Evolutionary conservation across 257 asterid genomes (phyloP).

Genomic region (Cruciata laevipes): DNA sequence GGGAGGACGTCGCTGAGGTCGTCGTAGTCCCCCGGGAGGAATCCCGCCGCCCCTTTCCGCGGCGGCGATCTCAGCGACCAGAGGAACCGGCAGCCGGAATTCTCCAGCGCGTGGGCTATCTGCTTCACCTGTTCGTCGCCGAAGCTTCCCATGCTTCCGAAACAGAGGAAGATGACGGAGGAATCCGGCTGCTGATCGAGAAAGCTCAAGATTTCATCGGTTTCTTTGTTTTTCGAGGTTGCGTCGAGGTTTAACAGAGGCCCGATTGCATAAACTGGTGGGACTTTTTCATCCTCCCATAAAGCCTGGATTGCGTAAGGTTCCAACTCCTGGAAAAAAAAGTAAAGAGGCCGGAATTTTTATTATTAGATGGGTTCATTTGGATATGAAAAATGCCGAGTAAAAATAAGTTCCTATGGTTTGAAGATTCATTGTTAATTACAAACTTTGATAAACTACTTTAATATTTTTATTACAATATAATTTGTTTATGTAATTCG

Average conservation of each 20-base stretch:
- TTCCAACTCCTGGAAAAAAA: constrained; percentile 16
- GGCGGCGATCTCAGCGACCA: constrained; percentile 16
- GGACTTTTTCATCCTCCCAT: constrained; percentile 10
- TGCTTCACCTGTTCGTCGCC: constrained; percentile 14
- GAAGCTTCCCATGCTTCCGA: constrained; percentile 22
- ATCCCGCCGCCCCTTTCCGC: background rate
- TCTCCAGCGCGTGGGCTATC: constrained; percentile 16
- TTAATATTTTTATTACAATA: no score
- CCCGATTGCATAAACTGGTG: constrained; percentile 26
- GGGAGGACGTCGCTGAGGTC: constrained; percentile 21
- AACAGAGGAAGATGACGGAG: constrained; percentile 18
- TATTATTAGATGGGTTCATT: no score
- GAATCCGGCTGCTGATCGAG: constrained; percentile 13
- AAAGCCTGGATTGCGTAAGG: constrained; percentile 21
- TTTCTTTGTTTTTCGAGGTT: background rate
- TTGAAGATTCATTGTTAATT: no score
- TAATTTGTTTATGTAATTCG: no score
- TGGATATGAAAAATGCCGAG: no score
- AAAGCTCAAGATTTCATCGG: constrained; percentile 17
- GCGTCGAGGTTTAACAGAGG: constrained; percentile 19
- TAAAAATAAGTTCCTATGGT: no score
- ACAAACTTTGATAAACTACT: no score
- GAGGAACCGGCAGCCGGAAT: background rate
- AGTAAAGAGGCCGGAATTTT: no score
- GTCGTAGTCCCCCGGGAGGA: background rate